Evolutionary conservation across 257 asterid species (phyloP).

Genomic region (Craterostigma plantagineum): DNA sequence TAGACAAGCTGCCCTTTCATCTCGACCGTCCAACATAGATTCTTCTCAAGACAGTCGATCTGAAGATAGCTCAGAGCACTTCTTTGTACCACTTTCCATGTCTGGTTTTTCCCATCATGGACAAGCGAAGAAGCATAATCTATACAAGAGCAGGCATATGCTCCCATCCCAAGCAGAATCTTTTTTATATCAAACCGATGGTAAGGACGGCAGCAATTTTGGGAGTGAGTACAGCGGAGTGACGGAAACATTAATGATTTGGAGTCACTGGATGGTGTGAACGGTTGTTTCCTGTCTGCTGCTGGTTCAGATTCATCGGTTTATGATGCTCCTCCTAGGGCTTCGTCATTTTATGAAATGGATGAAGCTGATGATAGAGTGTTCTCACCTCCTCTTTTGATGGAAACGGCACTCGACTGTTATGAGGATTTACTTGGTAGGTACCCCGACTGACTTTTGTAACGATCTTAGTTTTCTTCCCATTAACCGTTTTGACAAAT

Average conservation of each 20-base stretch:
- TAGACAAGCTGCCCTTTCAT: conserved; percentile 83
- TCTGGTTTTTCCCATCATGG: conserved; percentile 42
- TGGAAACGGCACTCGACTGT: conserved; percentile 69
- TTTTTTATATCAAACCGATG: conserved; percentile 29
- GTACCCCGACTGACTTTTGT: conserved; percentile 10
- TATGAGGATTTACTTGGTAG: conserved; percentile 95
- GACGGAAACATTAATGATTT: conserved; percentile 42
- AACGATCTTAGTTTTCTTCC: not conserved
- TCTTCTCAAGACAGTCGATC: conserved; percentile 72
- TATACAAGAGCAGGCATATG: conserved; percentile 30
- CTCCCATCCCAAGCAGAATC: conserved; percentile 49
- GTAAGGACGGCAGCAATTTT: conserved; percentile 23
- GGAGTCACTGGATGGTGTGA: conserved; percentile 60
- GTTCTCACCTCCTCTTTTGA: conserved; percentile 86
- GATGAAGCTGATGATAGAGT: conserved; percentile 77
- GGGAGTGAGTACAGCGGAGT: conserved; percentile 47
- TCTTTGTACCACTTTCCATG: conserved; percentile 67
- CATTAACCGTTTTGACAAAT: conserved; percentile 5
- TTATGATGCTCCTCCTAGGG: conserved; percentile 34
- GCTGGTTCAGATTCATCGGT: conserved; percentile 61
- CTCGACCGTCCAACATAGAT: conserved; percentile 35
- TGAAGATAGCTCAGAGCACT: conserved; percentile 83
- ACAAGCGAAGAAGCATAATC: conserved; percentile 36
- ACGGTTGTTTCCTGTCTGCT: conserved; percentile 53
- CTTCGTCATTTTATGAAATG: conserved; percentile 51